phyloP scores from a whole-genome alignment of 371 early-diverging fungal species.

The Mortierella sp. region DNA sequence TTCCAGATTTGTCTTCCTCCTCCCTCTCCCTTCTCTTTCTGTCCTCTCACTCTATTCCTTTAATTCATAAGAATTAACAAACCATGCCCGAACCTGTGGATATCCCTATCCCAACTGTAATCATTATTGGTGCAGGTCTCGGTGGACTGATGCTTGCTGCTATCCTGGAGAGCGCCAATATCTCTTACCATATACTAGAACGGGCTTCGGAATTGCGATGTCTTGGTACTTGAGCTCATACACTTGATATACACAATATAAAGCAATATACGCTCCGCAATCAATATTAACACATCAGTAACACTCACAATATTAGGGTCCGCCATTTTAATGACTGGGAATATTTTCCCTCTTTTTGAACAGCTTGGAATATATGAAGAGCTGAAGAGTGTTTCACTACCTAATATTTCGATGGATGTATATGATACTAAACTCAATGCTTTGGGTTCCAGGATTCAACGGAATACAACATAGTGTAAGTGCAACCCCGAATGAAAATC shows the following conservation, averaged over 20 bases:
- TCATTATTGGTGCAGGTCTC: conserved; percentile 14
- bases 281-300: not conserved
- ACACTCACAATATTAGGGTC: not conserved
- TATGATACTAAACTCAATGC: not conserved
- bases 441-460: not conserved
- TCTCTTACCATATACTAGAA: conserved; percentile 13
- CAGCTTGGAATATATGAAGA: not conserved
- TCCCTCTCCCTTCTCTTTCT: no score
- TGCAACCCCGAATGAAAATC: no score
- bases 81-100: no score
- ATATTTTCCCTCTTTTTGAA: not conserved
- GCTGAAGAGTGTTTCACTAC: not conserved
- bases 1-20: no score
- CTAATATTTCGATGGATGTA: not conserved
- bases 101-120: not conserved
- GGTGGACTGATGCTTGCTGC: conserved; percentile 8
- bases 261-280: no score
- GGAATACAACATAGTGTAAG: no score
- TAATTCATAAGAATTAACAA: no score
- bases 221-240: conserved; percentile 1
- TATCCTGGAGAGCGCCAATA: conserved; percentile 3
- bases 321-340: not conserved
- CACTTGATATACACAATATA: not conserved
- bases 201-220: conserved; percentile 1
- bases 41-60: no score